These are phyloP conservation scores for Colletotrichum costaricense DNA, from an alignment of 2,329 filamentous ascomycete species.

Conservation along the genomic window DNA sequence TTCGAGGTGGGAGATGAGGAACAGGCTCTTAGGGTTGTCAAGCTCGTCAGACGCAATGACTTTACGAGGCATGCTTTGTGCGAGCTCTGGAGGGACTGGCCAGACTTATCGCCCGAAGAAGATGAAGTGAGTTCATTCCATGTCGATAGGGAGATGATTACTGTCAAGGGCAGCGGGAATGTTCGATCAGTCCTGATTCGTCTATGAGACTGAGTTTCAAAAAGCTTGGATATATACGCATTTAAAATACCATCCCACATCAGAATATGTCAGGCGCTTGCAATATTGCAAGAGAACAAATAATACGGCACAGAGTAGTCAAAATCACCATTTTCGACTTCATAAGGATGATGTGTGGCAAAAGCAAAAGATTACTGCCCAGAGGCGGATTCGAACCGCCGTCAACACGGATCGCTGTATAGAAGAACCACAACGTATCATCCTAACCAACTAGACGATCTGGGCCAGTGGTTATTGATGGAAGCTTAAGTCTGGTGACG, in stretches of 20 bases:
- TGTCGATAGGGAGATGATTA: conserved; percentile 36
- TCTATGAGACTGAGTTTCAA: background rate
- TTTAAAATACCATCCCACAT: background rate
- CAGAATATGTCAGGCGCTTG: background rate
- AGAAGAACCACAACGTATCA: conserved; percentile 36
- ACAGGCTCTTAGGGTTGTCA: conserved; percentile 74
- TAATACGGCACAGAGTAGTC: no score
- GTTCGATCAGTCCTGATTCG: conserved; percentile 55
- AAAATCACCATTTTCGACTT: no score
- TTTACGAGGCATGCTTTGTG: conserved; percentile 49
- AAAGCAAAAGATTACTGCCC: conserved; percentile 22
- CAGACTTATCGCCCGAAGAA: conserved; percentile 52
- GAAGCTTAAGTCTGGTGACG: rapidly evolving
- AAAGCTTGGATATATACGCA: background rate
- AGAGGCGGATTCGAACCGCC: conserved; percentile 37
- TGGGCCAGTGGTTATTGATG: conserved; percentile 1
- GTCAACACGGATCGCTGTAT: conserved; percentile 35
- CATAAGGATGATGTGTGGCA: no score
- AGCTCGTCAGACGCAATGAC: conserved; percentile 52
- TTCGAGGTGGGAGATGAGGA: conserved; percentile 78
- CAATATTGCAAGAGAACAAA: background rate
- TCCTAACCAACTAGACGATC: conserved; percentile 38
- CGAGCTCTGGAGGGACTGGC: conserved; percentile 81
- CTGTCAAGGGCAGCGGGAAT: conserved; percentile 58
- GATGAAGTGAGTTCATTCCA: conserved; percentile 40